Evolutionary conservation across 176 grass and related monocot genomes (phyloP).

Genomic region (Zoysia japonica): DNA sequence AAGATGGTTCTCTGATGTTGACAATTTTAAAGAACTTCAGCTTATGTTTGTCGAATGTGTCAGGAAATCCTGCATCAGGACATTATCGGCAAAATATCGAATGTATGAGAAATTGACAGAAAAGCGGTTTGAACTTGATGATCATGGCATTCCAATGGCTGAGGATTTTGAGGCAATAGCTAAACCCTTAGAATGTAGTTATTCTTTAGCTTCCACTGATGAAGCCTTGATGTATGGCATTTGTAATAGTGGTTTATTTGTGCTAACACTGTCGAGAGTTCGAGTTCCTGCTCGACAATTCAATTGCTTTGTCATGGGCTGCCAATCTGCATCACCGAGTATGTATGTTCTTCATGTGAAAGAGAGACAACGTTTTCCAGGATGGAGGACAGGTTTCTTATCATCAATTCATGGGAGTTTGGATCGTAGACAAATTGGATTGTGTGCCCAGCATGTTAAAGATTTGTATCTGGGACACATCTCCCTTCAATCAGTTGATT

Average conservation of each 20-base stretch:
- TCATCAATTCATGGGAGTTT: slow-evolving; percentile 77
- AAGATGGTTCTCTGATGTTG: slow-evolving; percentile 68
- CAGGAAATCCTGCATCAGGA: slow-evolving; percentile 92
- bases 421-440: slow-evolving; percentile 70
- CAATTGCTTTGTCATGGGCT: slow-evolving; percentile 85
- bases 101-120: slow-evolving; percentile 86
- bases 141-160: slow-evolving; percentile 64
- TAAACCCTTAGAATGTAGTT: slow-evolving; percentile 44
- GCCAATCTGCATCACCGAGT: slow-evolving; percentile 66
- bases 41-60: slow-evolving; percentile 64
- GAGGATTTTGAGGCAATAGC: slow-evolving; percentile 60
- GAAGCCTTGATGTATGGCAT: slow-evolving; percentile 85
- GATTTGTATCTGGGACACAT: slow-evolving; percentile 86
- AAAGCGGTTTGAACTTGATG: slow-evolving; percentile 81
- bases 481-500: slow-evolving; percentile 90
- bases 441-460: slow-evolving; percentile 89
- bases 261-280: slow-evolving; percentile 77
- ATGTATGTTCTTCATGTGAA: slow-evolving; percentile 78
- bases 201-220: slow-evolving; percentile 42
- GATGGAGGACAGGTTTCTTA: slow-evolving; percentile 88
- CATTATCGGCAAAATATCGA: slow-evolving; percentile 80
- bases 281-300: slow-evolving; percentile 62
- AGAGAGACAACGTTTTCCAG: slow-evolving; percentile 85
- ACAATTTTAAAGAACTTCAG: slow-evolving; percentile 88
- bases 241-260: slow-evolving; percentile 69